Conservation (phyloP, 495 filamentous ascomycete species). For the Penicillium tannophilum region DNA sequence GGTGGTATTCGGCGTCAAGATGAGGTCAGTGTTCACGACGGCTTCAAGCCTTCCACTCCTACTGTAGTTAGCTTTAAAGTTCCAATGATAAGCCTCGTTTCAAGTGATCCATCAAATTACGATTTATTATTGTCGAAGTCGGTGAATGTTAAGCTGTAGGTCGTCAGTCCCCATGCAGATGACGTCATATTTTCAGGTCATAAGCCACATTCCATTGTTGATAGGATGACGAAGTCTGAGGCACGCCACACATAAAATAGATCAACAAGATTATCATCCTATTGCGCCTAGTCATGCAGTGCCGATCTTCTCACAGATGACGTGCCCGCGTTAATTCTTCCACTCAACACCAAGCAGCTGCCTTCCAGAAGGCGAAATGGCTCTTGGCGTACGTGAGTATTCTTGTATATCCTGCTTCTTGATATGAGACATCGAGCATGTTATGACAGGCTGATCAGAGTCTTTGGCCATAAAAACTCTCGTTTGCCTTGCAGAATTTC, state of each 20-base stretch:
- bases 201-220: not conserved
- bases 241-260: slow-evolving; percentile 1
- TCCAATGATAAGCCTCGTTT: not conserved
- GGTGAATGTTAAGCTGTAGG: not conserved
- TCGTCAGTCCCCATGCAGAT: not conserved
- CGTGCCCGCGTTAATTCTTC: slow-evolving; percentile 19
- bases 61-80: not conserved
- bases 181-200: not conserved
- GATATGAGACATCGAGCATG: not conserved
- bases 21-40: not conserved
- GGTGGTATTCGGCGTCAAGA: not conserved
- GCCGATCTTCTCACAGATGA: slow-evolving; percentile 28
- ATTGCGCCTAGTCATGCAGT: not conserved
- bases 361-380: slow-evolving; percentile 11
- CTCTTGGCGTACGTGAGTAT: slow-evolving; percentile 25
- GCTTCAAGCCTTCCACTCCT: not conserved
- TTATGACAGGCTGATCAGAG: not conserved
- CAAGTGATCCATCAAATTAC: too few relatives aligned
- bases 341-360: slow-evolving; percentile 12
- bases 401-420: slow-evolving; percentile 3
- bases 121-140: not conserved
- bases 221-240: not conserved
- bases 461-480: not conserved
- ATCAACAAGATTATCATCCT: not conserved
- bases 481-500: not conserved